A percentile compares a stretch with the other conserved stretches of the same genome.
These are phyloP conservation scores for Croton laevigatus DNA, from an alignment of 441 rosid species.

Conservation along the genomic window DNA sequence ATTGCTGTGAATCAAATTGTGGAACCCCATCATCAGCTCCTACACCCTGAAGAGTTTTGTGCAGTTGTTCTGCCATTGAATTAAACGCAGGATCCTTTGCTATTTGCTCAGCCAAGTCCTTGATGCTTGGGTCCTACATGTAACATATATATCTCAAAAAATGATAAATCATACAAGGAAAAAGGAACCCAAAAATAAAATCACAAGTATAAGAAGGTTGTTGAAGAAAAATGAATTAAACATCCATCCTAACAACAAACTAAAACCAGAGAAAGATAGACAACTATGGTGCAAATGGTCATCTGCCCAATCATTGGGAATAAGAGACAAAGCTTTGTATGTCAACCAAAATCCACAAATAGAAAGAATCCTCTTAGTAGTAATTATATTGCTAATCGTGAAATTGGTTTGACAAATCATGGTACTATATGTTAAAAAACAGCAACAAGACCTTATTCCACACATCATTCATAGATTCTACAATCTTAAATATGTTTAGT, in stretches of 20 bases:
- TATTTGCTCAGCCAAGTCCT: slow-evolving; percentile 89
- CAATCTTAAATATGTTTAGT: no score
- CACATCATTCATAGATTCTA: no score
- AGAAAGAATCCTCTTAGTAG: no score
- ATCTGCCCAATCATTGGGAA: background rate
- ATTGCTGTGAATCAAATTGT: slow-evolving; percentile 74
- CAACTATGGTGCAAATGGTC: background rate
- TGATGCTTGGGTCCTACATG: slow-evolving; percentile 88
- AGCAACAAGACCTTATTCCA: no score
- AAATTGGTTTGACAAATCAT: no score
- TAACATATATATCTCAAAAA: background rate
- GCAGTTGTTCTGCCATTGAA: slow-evolving; percentile 97
- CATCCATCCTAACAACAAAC: background rate
- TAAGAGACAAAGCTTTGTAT: background rate
- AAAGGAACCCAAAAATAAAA: background rate
- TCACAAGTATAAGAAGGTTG: background rate
- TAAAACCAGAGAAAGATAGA: background rate
- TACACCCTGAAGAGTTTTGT: slow-evolving; percentile 65
- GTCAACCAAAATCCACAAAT: no score
- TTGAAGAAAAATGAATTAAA: background rate
- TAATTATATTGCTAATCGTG: no score
- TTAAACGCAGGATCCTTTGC: slow-evolving; percentile 93
- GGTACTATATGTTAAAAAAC: no score
- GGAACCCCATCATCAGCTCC: slow-evolving; percentile 54
- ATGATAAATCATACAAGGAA: background rate